Evolutionary conservation across 2,329 filamentous ascomycete genomes (phyloP), one percentile per base, ranked within the genome.

Genomic region (Xylariaceae sp.): DNA sequence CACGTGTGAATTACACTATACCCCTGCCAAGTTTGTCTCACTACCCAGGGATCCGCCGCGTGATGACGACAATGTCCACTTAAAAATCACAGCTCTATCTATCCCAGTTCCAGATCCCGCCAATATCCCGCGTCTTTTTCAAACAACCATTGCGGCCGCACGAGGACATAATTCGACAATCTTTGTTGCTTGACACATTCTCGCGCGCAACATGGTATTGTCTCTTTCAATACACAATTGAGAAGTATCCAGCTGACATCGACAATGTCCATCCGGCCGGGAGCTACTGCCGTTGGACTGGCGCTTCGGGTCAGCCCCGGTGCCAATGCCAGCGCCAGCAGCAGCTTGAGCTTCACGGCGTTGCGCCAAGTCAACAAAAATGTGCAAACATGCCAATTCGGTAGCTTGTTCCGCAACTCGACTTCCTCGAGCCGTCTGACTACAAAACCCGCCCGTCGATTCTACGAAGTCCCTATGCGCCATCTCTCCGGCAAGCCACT

Each of bases 401-500:
- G 48, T 29, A 50, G 49, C 27, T 37, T 55, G 34, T 53, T 52
- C 22, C 51, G 46, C 44, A 29, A 43, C 6, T 36, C 41, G 11
- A 43, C 43, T 27, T 22, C 40, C 6, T 22, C 41, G 22, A 20
- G 20, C 16, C 47, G 42, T 38, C 45, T 25, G 36, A 40, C 39
- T n/a, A n/a, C n/a, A n/a, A n/a, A n/a, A n/a, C n/a, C n/a, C n/a
- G n/a, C n/a, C n/a, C n/a, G n/a, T n/a, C n/a, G n/a, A n/a, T n/a
- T n/a, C n/a, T n/a, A 42, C 54, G 59, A 47, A 54, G 63, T 42
- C 47, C 59, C 21, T 71, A 74, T 47, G 58, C 61, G 5, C n/a
- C n/a, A n/a, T n/a, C 58, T 81, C 16, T 82, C 78, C 0, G 77
- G 77, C 20, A 74, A 69, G 55, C 73, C 77, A 14, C 66, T 77